Evolutionary conservation across 805 yeast species (phyloP).

Genomic region (Saturnispora hagleri): DNA sequence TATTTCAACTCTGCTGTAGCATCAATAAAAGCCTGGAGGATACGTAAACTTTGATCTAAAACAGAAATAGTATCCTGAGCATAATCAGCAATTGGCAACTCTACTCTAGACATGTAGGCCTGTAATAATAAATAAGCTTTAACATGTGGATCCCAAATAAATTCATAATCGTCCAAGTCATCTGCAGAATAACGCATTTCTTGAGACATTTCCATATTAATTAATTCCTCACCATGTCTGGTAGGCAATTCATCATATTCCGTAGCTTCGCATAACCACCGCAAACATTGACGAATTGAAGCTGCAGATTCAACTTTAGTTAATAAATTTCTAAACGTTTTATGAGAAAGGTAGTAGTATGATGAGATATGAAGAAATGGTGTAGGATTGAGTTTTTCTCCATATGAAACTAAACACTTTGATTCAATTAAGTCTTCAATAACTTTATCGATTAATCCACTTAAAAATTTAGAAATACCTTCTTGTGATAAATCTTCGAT

Average conservation of each 20-base stretch:
- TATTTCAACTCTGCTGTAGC: slow-evolving; percentile 80
- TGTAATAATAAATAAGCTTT: slow-evolving; percentile 65
- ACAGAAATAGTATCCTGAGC: slow-evolving; percentile 89
- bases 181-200: slow-evolving; percentile 56
- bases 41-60: slow-evolving; percentile 88
- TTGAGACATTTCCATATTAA: slow-evolving; percentile 76
- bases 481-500: slow-evolving; percentile 49
- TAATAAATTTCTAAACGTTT: slow-evolving; percentile 67
- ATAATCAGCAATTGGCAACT: slow-evolving; percentile 91
- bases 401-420: slow-evolving; percentile 53
- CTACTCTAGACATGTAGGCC: slow-evolving; percentile 61
- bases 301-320: slow-evolving; percentile 37
- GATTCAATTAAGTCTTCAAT: slow-evolving; percentile 62
- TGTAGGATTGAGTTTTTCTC: slow-evolving; percentile 49
- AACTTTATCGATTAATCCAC: slow-evolving; percentile 58
- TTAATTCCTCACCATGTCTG: slow-evolving; percentile 83
- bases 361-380: slow-evolving; percentile 81
- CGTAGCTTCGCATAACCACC: slow-evolving; percentile 46
- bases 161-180: slow-evolving; percentile 45
- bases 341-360: slow-evolving; percentile 87
- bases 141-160: slow-evolving; percentile 83
- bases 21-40: slow-evolving; percentile 86
- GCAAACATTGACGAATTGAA: slow-evolving; percentile 55
- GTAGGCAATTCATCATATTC: slow-evolving; percentile 88
- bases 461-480: slow-evolving; percentile 51